Evolutionary conservation across 1,284 basidiomycete genomes (phyloP).

Genomic region (Ceratobasidium sp.): DNA sequence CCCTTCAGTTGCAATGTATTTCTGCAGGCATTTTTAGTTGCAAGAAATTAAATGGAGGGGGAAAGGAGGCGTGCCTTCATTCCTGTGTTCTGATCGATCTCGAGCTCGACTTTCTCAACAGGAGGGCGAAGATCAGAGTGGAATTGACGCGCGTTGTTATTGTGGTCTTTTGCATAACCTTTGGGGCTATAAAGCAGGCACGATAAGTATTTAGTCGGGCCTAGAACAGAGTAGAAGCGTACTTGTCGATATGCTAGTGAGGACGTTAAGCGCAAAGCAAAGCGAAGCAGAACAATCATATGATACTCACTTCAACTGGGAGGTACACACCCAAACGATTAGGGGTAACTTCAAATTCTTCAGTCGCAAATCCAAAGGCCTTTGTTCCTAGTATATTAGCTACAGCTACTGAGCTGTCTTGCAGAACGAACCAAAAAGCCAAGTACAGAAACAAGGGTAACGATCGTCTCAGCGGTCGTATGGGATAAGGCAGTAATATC

Average conservation of each 20-base stretch:
- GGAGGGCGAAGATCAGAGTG: constrained; percentile 79
- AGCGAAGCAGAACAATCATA: background rate
- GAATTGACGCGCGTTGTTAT: constrained; percentile 68
- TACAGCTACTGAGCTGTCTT: constrained; percentile 6
- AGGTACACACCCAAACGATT: constrained; percentile 86
- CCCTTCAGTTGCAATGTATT: constrained; percentile 69
- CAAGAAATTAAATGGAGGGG: too few species aligned
- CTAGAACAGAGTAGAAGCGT: background rate
- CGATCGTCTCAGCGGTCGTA: constrained; percentile 68
- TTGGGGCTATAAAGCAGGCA: constrained; percentile 49
- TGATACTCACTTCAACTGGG: constrained; percentile 55
- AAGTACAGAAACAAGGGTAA: constrained; percentile 75
- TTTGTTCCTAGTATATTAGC: constrained; percentile 47
- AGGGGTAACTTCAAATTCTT: constrained; percentile 81
- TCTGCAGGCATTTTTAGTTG: constrained; percentile 49
- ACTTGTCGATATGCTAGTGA: constrained; percentile 37
- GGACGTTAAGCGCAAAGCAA: background rate
- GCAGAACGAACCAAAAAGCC: constrained; percentile 66
- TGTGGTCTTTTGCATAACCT: constrained; percentile 77
- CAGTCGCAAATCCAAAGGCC: constrained; percentile 74
- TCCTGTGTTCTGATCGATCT: constrained; percentile 80
- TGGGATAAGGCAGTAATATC: constrained; percentile 72
- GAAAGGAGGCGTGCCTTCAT: constrained; percentile 74
- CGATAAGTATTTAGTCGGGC: background rate
- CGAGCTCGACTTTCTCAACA: constrained; percentile 72